Evolutionary conservation across 768 basidiomycete species (phyloP).

Genomic region (Cystofilobasidium ferigula): DNA sequence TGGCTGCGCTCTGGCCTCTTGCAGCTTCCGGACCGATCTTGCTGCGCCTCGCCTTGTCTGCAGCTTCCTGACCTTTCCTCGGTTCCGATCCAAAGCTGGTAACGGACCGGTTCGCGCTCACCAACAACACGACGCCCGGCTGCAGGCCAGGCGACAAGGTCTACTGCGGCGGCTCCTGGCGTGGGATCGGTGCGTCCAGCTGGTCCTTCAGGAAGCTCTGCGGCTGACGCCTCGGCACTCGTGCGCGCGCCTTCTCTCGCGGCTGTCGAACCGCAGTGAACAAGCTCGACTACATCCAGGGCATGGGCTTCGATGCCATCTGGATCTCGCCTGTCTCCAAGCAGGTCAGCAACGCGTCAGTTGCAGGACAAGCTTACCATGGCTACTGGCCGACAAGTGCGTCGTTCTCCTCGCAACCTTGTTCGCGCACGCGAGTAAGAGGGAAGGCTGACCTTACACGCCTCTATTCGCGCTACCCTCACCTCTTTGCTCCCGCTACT

Average conservation of each 20-base stretch:
- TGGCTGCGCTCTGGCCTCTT: too few relatives aligned
- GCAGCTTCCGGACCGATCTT: too few relatives aligned
- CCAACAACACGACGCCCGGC: neutral
- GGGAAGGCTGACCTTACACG: neutral
- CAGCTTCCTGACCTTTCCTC: neutral
- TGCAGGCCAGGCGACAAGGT: neutral
- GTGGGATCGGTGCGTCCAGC: slow-evolving; percentile 6
- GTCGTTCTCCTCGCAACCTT: neutral
- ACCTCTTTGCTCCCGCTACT: too few relatives aligned
- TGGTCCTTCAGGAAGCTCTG: neutral
- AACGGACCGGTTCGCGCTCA: slow-evolving; percentile 19
- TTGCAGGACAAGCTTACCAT: slow-evolving; percentile 67
- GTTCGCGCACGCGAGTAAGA: neutral
- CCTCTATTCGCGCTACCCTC: too few relatives aligned
- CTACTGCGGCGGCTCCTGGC: slow-evolving; percentile 15
- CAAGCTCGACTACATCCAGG: slow-evolving; percentile 24
- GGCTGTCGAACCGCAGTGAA: slow-evolving; percentile 7
- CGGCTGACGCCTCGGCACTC: neutral
- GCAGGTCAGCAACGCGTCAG: slow-evolving; percentile 46
- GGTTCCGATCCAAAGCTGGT: neutral
- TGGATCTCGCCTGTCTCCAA: slow-evolving; percentile 51
- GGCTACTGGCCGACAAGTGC: slow-evolving; percentile 54
- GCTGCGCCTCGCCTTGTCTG: neutral
- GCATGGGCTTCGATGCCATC: slow-evolving; percentile 23
- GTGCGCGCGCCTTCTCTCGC: neutral